Evolutionary conservation across 106 monocot species (phyloP), one percentile per base, ranked within the genome.

Genomic region (Iris macrosiphon): DNA sequence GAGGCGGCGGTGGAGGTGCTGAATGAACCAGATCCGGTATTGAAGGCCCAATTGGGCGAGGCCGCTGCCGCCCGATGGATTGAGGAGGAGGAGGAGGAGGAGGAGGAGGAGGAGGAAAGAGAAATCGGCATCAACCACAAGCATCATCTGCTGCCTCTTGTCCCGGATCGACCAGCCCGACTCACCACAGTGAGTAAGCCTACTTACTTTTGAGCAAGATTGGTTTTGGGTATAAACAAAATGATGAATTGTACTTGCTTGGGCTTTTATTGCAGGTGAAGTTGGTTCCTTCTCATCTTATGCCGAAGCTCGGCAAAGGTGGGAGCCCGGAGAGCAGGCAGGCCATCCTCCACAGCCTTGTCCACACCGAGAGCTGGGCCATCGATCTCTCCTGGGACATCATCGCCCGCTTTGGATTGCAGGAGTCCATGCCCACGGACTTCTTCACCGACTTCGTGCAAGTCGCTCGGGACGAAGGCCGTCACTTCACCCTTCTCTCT

Each of bases 381-480:
- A 78, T 93, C 52, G 93, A 88, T 67, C 83, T 93, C 42, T 93
- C 88, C 2, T 93, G 93, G 86, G 92, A 93, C 59, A 93, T 93
- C 59, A 83, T 93, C 19, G 87, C 87, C 32, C 76, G 87, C 11
- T 88, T 88, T 29, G 93, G 87, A 5, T 65, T 40, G 24, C 44
- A 51, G 40, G 71, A 80, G 31, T 51, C 70, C 13, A 83, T 93
- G 83, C 87, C 92, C 5, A 23, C 20, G 40, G 80, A 88, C 13
- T 88, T 93, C 75, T 93, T 87, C 78, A 81, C 70, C 1, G 88
- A 84, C 61, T 93, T 88, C 31, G 80, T 78, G 12, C 67, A 24
- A 72, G 84, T 93, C 5, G 93, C 93, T 1, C 80, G 65, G 53
- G 88, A 93, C 18, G 87, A 93, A 61, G 87, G 80, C 29, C 87